Evolutionary conservation across 1,284 basidiomycete species (phyloP).

Genomic region (Heterobasidion irregulare): DNA sequence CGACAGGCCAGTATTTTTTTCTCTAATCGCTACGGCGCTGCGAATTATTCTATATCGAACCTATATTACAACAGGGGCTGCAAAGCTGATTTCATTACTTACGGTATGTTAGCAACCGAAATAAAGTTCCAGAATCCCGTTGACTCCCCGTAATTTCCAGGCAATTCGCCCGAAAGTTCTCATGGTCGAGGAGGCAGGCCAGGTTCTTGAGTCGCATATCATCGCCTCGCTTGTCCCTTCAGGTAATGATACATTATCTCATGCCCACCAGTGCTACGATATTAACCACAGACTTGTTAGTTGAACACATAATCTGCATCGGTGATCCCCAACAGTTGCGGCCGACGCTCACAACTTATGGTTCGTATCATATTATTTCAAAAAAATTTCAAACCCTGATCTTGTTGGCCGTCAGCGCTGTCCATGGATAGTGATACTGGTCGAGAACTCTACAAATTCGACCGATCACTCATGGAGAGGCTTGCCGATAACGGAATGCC

Average conservation of each 20-base stretch:
- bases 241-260: background rate
- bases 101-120: constrained; percentile 27
- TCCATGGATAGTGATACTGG: constrained; percentile 31
- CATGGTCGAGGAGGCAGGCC: constrained; percentile 50
- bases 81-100: constrained; percentile 49
- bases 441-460: constrained; percentile 29
- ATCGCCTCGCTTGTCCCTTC: constrained; percentile 53
- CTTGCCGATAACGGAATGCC: constrained; percentile 27
- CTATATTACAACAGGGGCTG: constrained; percentile 39
- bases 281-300: constrained; percentile 4
- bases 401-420: constrained; percentile 18
- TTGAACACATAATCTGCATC: constrained; percentile 59
- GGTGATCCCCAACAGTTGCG: constrained; percentile 68
- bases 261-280: too few relatives aligned
- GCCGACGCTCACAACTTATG: constrained; percentile 55
- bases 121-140: background rate
- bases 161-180: constrained; percentile 24
- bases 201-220: constrained; percentile 70
- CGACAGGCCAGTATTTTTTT: constrained; percentile 38
- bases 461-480: constrained; percentile 40
- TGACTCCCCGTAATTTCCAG: constrained; percentile 16
- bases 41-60: background rate
- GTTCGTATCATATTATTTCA: constrained; percentile 23
- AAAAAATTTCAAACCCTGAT: background rate
- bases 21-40: background rate